phyloP scores from a whole-genome alignment of 176 grass and related monocot species.

The Musa itinerans region DNA sequence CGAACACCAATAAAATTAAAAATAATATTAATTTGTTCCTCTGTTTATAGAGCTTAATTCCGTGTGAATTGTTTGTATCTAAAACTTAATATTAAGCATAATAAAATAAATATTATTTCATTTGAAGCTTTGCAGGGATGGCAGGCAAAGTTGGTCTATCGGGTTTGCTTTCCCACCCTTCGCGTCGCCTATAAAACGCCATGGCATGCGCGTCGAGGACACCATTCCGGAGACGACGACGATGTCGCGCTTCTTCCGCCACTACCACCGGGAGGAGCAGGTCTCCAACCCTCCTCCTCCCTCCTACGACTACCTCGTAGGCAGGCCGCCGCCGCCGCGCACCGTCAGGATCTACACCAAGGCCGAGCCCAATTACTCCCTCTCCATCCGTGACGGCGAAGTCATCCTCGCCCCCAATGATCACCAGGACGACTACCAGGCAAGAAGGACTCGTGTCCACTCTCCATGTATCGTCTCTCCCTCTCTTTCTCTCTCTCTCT shows the following conservation, averaged over 20 bases:
- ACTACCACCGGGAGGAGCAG: background rate
- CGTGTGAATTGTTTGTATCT: too few species aligned
- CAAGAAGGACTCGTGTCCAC: background rate
- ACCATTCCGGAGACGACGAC: background rate
- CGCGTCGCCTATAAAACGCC: background rate
- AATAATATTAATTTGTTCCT: too few species aligned
- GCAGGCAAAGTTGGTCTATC: too few species aligned
- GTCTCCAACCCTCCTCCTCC: background rate
- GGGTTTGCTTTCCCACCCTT: too few species aligned
- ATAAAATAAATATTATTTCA: too few species aligned
- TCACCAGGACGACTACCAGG: slow-evolving; percentile 54
- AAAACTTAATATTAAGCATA: too few species aligned
- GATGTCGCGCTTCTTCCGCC: background rate
- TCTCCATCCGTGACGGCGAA: slow-evolving; percentile 41
- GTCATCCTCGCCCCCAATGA: slow-evolving; percentile 62
- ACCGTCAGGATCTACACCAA: slow-evolving; percentile 71
- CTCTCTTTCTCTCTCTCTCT: too few species aligned
- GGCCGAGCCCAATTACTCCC: slow-evolving; percentile 68
- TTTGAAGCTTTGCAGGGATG: too few species aligned
- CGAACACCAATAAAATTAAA: too few species aligned
- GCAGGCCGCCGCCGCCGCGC: slow-evolving; percentile 1
- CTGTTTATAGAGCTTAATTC: too few species aligned
- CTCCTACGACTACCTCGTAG: background rate
- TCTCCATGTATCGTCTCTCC: too few species aligned
- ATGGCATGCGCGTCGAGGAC: background rate